Evolutionary conservation across 2,329 filamentous ascomycete species (phyloP).

Genomic region (Fusarium foetens): DNA sequence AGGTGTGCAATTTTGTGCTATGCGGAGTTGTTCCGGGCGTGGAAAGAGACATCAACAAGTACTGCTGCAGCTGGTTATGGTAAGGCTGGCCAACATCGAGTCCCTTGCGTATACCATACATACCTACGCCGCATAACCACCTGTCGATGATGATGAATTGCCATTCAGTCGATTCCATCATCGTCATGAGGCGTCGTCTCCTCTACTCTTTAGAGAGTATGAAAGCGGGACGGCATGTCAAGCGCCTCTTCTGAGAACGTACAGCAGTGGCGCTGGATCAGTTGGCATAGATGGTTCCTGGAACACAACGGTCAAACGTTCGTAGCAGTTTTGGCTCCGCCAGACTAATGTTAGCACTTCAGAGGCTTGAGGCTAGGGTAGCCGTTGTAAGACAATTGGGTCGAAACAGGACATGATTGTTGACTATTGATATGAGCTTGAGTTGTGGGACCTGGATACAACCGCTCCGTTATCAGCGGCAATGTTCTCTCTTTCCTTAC

Average conservation of each 20-base stretch:
- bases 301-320: conserved; percentile 39
- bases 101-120: conserved; percentile 38
- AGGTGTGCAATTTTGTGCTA: conserved; percentile 21
- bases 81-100: conserved; percentile 16
- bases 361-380: conserved; percentile 7
- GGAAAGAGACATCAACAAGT: conserved; percentile 11
- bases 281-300: conserved; percentile 11
- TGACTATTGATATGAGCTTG: conserved; percentile 9
- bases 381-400: conserved; percentile 18
- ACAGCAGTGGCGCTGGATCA: conserved; percentile 13
- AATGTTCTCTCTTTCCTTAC: conserved; percentile 1
- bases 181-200: conserved; percentile 17
- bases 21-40: conserved; percentile 31
- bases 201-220: conserved; percentile 8
- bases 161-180: conserved; percentile 30
- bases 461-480: background rate
- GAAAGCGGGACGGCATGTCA: conserved; percentile 12
- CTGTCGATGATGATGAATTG: conserved; percentile 36
- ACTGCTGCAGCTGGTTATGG: conserved; percentile 13
- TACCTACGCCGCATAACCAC: conserved; percentile 14
- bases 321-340: conserved; percentile 21
- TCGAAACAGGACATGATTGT: conserved; percentile 21
- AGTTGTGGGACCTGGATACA: background rate
- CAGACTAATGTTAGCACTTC: conserved; percentile 11
- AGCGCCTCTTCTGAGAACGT: conserved; percentile 8